Conservation (phyloP, 1,284 basidiomycete genomes). For the Apiotrichum laibachii region DNA sequence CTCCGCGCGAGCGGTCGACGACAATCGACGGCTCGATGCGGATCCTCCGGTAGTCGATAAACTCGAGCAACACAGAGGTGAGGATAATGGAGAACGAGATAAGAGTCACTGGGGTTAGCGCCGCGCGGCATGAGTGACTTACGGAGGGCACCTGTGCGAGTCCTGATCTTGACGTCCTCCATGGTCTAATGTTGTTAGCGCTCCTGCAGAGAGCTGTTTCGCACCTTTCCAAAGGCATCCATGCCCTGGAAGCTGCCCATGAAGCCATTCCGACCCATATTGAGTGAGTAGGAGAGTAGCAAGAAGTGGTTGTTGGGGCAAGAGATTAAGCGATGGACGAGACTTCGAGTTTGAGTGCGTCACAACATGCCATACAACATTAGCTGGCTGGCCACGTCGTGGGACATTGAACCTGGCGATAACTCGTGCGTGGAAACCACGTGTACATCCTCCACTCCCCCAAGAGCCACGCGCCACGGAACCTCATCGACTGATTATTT, state of each 20-base stretch:
- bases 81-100: slow-evolving; percentile 88
- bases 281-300: neutral
- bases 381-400: neutral
- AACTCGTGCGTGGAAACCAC: neutral
- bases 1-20: slow-evolving; percentile 90
- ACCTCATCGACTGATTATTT: too few relatives aligned
- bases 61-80: slow-evolving; percentile 87
- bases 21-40: slow-evolving; percentile 82
- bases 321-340: too few relatives aligned
- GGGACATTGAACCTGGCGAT: slow-evolving; percentile 2
- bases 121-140: neutral
- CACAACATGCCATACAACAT: neutral
- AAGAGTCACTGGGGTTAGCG: slow-evolving; percentile 70
- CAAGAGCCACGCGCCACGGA: too few relatives aligned
- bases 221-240: slow-evolving; percentile 97
- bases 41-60: slow-evolving; percentile 87
- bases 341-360: too few relatives aligned
- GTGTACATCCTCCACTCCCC: neutral
- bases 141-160: slow-evolving; percentile 86
- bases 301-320: neutral
- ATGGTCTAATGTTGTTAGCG: slow-evolving; percentile 64
- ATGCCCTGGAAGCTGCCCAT: slow-evolving; percentile 56
- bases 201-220: slow-evolving; percentile 17
- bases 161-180: slow-evolving; percentile 97
- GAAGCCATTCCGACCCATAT: slow-evolving; percentile 51